A percentile compares a stretch with the other conserved stretches of the same genome.
phyloP scores from a whole-genome alignment of 352 stramenopile genomes.

The Phytophthora lateralis region DNA sequence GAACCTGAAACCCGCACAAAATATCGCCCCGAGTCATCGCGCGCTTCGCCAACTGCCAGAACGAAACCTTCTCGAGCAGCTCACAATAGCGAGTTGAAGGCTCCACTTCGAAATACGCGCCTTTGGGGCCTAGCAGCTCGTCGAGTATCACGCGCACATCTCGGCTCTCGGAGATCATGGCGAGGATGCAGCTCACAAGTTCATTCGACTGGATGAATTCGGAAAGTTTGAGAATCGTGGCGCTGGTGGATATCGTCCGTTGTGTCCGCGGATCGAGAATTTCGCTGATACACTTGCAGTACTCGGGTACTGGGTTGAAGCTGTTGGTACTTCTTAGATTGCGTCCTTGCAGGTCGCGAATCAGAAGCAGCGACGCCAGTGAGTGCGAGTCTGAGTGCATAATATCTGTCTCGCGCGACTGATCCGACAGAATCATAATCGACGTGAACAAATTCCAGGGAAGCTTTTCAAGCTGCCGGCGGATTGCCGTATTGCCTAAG shows the following conservation, averaged over 20 bases:
- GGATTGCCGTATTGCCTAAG: constrained; percentile 81
- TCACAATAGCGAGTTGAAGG: constrained; percentile 65
- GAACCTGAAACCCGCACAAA: constrained; percentile 77
- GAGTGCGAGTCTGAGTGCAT: constrained; percentile 90
- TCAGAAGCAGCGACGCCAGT: constrained; percentile 80
- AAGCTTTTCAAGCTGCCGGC: constrained; percentile 68
- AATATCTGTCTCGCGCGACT: constrained; percentile 74
- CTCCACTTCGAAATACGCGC: constrained; percentile 78
- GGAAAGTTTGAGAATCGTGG: constrained; percentile 72
- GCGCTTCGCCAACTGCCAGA: constrained; percentile 80
- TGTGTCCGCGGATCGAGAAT: constrained; percentile 89
- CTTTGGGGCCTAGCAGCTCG: constrained; percentile 70
- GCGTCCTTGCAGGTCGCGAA: constrained; percentile 75
- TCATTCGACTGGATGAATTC: constrained; percentile 92
- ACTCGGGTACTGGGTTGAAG: constrained; percentile 21
- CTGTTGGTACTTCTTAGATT: neutral
- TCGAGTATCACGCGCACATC: constrained; percentile 84
- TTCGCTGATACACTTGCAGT: constrained; percentile 84
- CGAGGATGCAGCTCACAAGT: constrained; percentile 83
- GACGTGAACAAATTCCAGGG: constrained; percentile 77
- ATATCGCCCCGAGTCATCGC: constrained; percentile 67
- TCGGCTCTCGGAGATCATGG: constrained; percentile 88
- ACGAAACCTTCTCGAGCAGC: constrained; percentile 57
- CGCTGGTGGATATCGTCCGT: constrained; percentile 77
- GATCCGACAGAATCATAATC: constrained; percentile 84